Evolutionary conservation across 225 moss, liverwort and hornwort species (phyloP).

Genomic region (Neckera pumila): DNA sequence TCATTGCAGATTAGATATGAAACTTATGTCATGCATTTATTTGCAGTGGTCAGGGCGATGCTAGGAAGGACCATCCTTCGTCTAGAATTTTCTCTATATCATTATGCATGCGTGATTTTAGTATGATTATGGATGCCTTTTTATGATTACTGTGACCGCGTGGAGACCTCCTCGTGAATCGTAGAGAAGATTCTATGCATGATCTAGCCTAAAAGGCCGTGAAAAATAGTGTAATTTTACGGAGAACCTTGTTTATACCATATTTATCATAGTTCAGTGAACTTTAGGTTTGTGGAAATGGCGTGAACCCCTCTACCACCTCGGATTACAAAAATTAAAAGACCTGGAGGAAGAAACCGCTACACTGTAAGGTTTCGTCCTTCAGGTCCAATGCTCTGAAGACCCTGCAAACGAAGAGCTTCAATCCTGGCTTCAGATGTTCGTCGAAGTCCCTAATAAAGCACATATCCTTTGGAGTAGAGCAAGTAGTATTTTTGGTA

Average conservation of each 20-base stretch:
- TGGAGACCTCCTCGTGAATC: background rate
- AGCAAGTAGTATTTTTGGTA: background rate
- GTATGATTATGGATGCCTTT: background rate
- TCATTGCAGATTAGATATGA: background rate
- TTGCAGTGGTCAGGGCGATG: background rate
- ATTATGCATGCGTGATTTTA: background rate
- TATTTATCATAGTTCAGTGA: too few relatives aligned
- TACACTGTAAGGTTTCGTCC: background rate
- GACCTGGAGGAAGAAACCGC: background rate
- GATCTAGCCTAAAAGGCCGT: background rate
- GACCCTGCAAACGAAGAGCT: background rate
- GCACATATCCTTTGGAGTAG: background rate
- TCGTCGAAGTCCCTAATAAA: background rate
- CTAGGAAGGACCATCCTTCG: background rate
- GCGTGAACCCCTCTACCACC: too few relatives aligned
- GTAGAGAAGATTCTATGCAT: background rate
- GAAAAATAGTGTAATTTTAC: background rate
- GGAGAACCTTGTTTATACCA: background rate
- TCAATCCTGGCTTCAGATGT: background rate
- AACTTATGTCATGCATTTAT: background rate
- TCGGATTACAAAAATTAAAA: too few relatives aligned
- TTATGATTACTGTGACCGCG: background rate
- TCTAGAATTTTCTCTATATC: background rate
- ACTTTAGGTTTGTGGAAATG: too few relatives aligned
- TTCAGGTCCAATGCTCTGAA: background rate